Base-by-base conservation (phyloP, 805 yeast genomes). In the Suhomyces tanzawaensis region DNA sequence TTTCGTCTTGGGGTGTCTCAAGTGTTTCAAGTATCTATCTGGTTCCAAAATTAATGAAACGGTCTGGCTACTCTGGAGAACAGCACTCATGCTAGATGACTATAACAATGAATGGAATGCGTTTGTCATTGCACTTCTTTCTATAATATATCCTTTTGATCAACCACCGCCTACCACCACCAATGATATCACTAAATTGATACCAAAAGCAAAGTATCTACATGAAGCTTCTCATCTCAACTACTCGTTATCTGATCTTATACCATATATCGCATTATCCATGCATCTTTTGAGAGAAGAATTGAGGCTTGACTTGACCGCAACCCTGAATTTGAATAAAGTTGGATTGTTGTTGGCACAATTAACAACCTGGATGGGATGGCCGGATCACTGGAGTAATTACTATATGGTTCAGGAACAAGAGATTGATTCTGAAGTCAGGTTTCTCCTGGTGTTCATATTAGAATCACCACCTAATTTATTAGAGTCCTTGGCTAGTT, bases 231-330 rank as follows among this genome's bases (percentile, higher is more conserved):
- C 58, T 27, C 42, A 49, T 16, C 45, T 58, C 25, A 59, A 64
- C 38, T 74, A 72, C 40, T 55, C 73, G 4, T 58, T 81, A 22
- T 60, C 67, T n/a, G 77, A 78, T 21, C 58, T 79, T 49, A 62
- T 81, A 0, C 84, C 91, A 0, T 79, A 76, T 41, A 71, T 86
- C 8, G 71, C 81, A 0, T 59, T 85, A 18, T 77, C 89, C 0
- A 60, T 91, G 32, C 97, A 90, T 61, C 52, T 89, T 26, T 62
- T 87, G 2, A 65, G 89, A 37, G 97, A 91, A 56, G 97, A 91
- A 43, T 57, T 73, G 32, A 71, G 74, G 36, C 63, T 91, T 21
- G 79, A 84, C 48, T 60, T 76, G 1, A 59, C 78, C 18, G 64
- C 71, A 4, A 39, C 52, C 3, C 38, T 49, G 0, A 55, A 63